These are phyloP conservation scores for Torulaspora delbrueckii DNA, from an alignment of 805 yeast species.

Conservation along the genomic window DNA sequence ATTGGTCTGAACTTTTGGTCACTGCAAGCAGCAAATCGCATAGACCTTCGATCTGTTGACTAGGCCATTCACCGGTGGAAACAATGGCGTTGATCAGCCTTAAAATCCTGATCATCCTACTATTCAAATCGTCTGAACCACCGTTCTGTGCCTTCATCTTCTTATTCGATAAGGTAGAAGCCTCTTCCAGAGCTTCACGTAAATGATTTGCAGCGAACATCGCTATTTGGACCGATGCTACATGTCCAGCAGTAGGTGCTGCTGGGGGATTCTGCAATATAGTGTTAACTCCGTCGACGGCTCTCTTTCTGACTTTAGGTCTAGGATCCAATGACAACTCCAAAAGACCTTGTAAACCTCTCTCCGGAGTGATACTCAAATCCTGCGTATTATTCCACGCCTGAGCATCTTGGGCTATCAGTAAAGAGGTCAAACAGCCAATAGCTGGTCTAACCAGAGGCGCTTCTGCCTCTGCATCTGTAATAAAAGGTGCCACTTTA, in stretches of 20 bases:
- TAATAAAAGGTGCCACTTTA: constrained; percentile 74
- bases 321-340: constrained; percentile 80
- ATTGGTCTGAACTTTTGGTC: constrained; percentile 80
- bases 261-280: constrained; percentile 64
- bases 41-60: constrained; percentile 57
- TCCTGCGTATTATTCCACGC: constrained; percentile 64
- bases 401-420: constrained; percentile 71
- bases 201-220: constrained; percentile 60
- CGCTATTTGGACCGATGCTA: constrained; percentile 66
- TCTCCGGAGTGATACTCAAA: constrained; percentile 56
- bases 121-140: constrained; percentile 46
- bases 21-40: constrained; percentile 73
- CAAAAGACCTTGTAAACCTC: constrained; percentile 74
- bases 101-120: constrained; percentile 65
- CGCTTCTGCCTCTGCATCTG: constrained; percentile 65
- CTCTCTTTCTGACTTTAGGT: constrained; percentile 94
- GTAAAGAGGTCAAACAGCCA: constrained; percentile 76
- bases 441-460: constrained; percentile 77
- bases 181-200: constrained; percentile 41
- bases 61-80: constrained; percentile 78
- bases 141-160: constrained; percentile 29
- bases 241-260: constrained; percentile 73
- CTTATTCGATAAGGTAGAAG: constrained; percentile 34
- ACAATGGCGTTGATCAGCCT: constrained; percentile 73
- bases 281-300: constrained; percentile 76